These are phyloP conservation scores for Aaosphaeria arxii DNA, from an alignment of 2,329 filamentous ascomycete genomes.

Conservation along the genomic window DNA sequence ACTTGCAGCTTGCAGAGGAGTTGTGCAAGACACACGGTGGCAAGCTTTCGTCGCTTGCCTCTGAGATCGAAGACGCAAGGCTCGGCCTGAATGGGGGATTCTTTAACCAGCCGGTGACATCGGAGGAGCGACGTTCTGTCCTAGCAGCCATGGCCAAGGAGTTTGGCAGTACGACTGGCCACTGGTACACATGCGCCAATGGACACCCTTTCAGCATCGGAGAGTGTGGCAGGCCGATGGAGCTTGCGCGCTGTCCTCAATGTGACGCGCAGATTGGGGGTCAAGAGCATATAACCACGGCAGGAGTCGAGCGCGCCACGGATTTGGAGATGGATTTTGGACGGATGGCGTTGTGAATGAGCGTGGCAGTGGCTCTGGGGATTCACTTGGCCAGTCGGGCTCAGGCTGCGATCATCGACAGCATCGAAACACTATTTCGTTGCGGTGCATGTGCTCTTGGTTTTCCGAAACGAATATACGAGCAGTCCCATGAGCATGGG, in stretches of 20 bases:
- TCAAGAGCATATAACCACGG: conserved; percentile 42
- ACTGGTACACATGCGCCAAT: conserved; percentile 58
- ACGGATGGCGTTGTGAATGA: too few species aligned
- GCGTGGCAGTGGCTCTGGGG: too few species aligned
- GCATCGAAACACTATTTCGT: too few species aligned
- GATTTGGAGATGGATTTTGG: conserved; percentile 43
- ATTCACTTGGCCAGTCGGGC: too few species aligned
- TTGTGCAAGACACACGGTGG: conserved; percentile 18
- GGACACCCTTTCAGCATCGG: conserved; percentile 59
- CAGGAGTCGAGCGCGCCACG: conserved; percentile 49
- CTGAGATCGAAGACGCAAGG: conserved; percentile 47
- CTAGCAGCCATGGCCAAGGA: conserved; percentile 43
- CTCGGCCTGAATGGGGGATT: conserved; percentile 46
- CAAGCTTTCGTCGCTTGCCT: conserved; percentile 33
- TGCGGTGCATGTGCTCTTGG: too few species aligned
- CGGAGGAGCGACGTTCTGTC: conserved; percentile 7
- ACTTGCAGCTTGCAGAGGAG: conserved; percentile 20
- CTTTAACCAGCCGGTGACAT: conserved; percentile 50
- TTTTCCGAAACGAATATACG: too few species aligned
- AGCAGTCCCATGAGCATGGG: too few species aligned
- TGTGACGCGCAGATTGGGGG: conserved; percentile 59
- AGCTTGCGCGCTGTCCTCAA: conserved; percentile 58
- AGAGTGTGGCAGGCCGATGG: conserved; percentile 63
- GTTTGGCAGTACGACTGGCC: conserved; percentile 41
- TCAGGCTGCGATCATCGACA: too few species aligned